Base-by-base conservation (phyloP, 2,329 filamentous ascomycete species). In the Xylaria digitata region DNA sequence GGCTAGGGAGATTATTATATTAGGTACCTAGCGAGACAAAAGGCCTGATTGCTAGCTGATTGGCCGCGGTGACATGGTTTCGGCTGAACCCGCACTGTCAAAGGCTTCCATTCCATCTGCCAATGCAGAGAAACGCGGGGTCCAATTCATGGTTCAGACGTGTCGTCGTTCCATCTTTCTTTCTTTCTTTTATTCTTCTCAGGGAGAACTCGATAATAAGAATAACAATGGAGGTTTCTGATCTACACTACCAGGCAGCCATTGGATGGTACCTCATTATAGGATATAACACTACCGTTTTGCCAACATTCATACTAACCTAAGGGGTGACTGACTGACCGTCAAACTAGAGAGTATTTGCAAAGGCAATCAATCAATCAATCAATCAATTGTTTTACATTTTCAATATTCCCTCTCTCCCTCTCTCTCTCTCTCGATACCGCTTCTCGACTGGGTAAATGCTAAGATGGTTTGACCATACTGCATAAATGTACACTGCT, bases 51-150 rank as follows among this genome's bases (percentile, higher is more conserved):
- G 46, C 42, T 55, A 21, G 21, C 30, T 61, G 56, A 57, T 52
- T 57, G 57, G 55, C 34, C 37, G 21, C 37, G 49, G 49, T 30
- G 43, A 19, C 17, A 45, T 42, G n/a, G 53, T 30, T 17, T 62
- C 52, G 48, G 58, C 40, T 48, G 42, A 52, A 42, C 34, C 65
- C 61, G 67, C 65, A 70, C 67, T 68, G 65, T 70, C 54, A 59
- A 15, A 46, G 48, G 50, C 49, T 21, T 52, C 34, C 6, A 37
- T 26, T 26, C 26, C 26, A 26, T 26, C 42, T 50, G 34, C 17
- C 54, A 60, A 13, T 64, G 48, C 64, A 50, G 30, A 58, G 58
- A 53, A 63, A 59, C 64, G 64, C 64, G 60, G 64, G 59, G 54
- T 54, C 64, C n/a, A 54, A 49, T 58, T 59, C 60, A 40, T 34